These are phyloP conservation scores for Kazachstania sp. DNA, from an alignment of 1,139 yeast genomes.

Conservation along the genomic window DNA sequence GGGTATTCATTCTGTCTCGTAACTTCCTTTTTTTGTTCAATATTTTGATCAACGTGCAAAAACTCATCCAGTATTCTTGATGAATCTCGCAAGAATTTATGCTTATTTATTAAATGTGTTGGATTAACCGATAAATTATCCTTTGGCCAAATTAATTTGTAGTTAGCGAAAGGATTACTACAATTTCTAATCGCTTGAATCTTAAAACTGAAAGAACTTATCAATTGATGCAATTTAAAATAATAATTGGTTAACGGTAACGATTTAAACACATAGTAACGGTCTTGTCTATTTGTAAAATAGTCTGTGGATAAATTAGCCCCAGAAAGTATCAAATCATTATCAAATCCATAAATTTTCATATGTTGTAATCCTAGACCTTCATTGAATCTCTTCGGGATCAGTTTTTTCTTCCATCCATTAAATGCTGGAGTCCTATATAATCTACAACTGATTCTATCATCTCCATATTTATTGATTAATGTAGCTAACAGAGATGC, in stretches of 20 bases:
- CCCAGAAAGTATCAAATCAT: constrained; percentile 80
- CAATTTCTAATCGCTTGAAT: constrained; percentile 33
- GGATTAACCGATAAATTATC: constrained; percentile 72
- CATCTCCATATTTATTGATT: constrained; percentile 56
- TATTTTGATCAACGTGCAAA: constrained; percentile 30
- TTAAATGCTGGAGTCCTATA: constrained; percentile 83
- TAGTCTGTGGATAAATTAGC: constrained; percentile 88
- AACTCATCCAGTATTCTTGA: constrained; percentile 51
- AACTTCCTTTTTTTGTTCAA: not conserved
- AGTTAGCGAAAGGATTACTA: constrained; percentile 36
- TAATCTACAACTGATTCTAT: constrained; percentile 71
- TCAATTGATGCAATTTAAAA: constrained; percentile 54
- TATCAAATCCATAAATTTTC: constrained; percentile 93
- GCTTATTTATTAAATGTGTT: constrained; percentile 39
- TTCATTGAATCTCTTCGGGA: constrained; percentile 84
- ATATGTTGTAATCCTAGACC: constrained; percentile 92
- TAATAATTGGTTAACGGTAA: constrained; percentile 60
- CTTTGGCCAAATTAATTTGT: constrained; percentile 65
- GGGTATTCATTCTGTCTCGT: constrained; percentile 27
- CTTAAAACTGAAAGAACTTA: constrained; percentile 63
- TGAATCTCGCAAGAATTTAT: constrained; percentile 51
- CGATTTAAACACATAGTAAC: constrained; percentile 69
- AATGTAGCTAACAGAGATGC: constrained; percentile 68
- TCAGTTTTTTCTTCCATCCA: constrained; percentile 53
- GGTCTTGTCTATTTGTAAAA: constrained; percentile 91